Percentiles rank a stretch among this genome's conserved stretches.
Conservation (phyloP, 2,329 filamentous ascomycete genomes). For the Cytospora paraplurivora region DNA sequence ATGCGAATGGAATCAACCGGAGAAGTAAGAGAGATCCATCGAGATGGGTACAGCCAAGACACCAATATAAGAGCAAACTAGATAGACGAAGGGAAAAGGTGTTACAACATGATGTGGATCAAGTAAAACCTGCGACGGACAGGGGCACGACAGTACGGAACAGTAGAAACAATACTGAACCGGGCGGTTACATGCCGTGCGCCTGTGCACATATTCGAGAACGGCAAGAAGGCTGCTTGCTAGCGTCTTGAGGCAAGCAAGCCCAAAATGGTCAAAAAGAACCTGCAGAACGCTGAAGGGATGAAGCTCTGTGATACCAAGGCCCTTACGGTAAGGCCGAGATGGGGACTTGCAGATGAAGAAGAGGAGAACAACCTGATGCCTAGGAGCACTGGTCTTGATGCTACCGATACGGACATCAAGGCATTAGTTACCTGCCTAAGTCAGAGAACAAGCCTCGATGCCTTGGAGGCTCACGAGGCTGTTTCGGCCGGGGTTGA, state of each 20-base stretch:
- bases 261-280: slow-evolving; percentile 3
- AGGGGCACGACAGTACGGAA: slow-evolving; percentile 14
- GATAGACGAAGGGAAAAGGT: neutral
- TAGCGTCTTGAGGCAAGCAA: slow-evolving; percentile 4
- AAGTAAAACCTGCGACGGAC: slow-evolving; percentile 19
- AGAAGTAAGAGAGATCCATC: slow-evolving; percentile 7
- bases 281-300: slow-evolving; percentile 3
- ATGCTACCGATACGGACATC: slow-evolving; percentile 1
- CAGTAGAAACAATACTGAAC: slow-evolving; percentile 13
- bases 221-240: slow-evolving; percentile 1
- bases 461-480: slow-evolving; percentile 14
- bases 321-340: slow-evolving; percentile 5
- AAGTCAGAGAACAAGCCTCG: neutral
- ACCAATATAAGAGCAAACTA: slow-evolving; percentile 5
- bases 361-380: neutral
- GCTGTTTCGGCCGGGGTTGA: slow-evolving; percentile 21
- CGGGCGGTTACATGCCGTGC: slow-evolving; percentile 27
- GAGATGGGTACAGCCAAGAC: slow-evolving; percentile 23
- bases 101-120: slow-evolving; percentile 17
- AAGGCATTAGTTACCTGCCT: slow-evolving; percentile 3
- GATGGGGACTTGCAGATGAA: slow-evolving; percentile 8
- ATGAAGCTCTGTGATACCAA: slow-evolving; percentile 8
- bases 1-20: slow-evolving; percentile 22
- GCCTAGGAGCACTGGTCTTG: neutral
- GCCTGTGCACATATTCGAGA: slow-evolving; percentile 21